Conservation (phyloP, 1,284 basidiomycete species). For the Pterulicium gracile region DNA sequence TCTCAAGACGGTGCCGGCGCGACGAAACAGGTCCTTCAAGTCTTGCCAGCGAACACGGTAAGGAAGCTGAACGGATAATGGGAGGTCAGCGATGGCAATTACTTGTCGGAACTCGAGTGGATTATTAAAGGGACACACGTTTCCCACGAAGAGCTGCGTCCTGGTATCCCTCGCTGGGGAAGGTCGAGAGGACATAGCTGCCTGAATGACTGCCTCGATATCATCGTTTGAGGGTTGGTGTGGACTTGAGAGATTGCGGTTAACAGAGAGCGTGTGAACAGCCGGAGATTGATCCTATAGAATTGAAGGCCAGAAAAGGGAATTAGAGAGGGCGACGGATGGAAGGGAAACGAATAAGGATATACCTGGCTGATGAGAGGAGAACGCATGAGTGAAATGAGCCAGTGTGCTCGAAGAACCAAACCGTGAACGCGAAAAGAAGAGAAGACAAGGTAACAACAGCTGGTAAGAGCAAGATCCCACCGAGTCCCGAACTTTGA, state of each 20-base stretch:
- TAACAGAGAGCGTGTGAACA: not conserved
- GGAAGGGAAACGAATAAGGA: not conserved
- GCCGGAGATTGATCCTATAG: not conserved
- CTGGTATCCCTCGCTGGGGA: slow-evolving; percentile 66
- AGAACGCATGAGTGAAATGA: not conserved
- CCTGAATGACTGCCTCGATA: slow-evolving; percentile 74
- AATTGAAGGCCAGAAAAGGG: not conserved
- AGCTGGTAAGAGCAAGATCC: too few species aligned
- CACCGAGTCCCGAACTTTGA: not conserved
- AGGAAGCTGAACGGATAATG: slow-evolving; percentile 51
- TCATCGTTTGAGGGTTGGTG: slow-evolving; percentile 53
- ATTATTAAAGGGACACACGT: slow-evolving; percentile 53
- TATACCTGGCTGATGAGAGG: not conserved
- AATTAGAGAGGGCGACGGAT: not conserved
- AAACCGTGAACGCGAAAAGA: not conserved
- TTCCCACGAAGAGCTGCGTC: slow-evolving; percentile 85
- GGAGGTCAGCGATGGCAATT: not conserved
- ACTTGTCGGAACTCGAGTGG: too few species aligned
- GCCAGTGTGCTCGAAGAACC: not conserved
- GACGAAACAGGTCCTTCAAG: slow-evolving; percentile 93
- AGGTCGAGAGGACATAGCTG: slow-evolving; percentile 50
- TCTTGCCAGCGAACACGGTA: slow-evolving; percentile 96
- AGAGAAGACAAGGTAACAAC: too few species aligned
- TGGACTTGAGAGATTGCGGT: slow-evolving; percentile 1
- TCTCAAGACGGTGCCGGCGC: slow-evolving; percentile 88